These are phyloP conservation scores for Podaxis sp. DNA, from an alignment of 768 basidiomycete species.

Conservation along the genomic window DNA sequence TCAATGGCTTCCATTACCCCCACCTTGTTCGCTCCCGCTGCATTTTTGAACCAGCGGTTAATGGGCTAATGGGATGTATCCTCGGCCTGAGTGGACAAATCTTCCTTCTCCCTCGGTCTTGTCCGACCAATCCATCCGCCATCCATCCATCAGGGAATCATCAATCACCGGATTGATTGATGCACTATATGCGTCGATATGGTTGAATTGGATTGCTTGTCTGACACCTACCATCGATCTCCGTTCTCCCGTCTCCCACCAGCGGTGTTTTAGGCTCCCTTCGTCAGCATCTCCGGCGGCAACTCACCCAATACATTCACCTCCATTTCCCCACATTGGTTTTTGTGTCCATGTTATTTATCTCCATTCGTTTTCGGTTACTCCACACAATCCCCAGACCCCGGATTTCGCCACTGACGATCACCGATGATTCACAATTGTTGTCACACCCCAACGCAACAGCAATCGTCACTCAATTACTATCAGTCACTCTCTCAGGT, in stretches of 20 bases:
- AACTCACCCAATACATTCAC: not conserved
- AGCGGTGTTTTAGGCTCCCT: not conserved
- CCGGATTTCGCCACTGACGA: not conserved
- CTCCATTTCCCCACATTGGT: not conserved
- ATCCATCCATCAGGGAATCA: conserved; percentile 1
- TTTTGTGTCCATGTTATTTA: not conserved
- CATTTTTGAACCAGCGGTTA: not conserved
- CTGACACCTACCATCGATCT: not conserved
- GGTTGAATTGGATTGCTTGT: not conserved
- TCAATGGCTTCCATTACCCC: not conserved
- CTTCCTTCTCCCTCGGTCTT: conserved; percentile 3
- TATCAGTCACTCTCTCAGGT: not conserved
- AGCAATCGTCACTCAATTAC: not conserved
- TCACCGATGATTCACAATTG: not conserved
- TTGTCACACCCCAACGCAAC: not conserved
- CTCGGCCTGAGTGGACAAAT: not conserved
- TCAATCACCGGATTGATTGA: conserved; percentile 3
- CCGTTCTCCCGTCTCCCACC: not conserved
- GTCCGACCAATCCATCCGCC: not conserved
- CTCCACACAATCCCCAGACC: not conserved
- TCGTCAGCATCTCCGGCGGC: not conserved
- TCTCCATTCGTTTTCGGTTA: not conserved
- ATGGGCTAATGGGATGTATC: not conserved
- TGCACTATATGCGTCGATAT: not conserved
- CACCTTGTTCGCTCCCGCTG: not conserved